These are phyloP conservation scores for Biancaea sappan DNA, from an alignment of 306 rosid genomes.

Conservation along the genomic window DNA sequence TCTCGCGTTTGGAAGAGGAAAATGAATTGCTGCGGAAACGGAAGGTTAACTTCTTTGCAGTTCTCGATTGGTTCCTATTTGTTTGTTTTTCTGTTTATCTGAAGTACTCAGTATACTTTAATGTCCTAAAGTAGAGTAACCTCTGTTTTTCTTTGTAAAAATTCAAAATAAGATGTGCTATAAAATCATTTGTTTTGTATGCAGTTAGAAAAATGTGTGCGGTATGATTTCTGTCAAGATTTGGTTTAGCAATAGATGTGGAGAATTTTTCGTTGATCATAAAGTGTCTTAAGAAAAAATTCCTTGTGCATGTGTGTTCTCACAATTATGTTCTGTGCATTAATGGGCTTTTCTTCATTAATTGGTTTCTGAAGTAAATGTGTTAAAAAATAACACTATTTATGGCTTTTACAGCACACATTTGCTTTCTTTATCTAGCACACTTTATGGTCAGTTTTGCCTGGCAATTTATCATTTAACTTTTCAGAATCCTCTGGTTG, in stretches of 20 bases:
- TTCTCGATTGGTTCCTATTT: slow-evolving; percentile 14
- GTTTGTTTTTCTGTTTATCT: slow-evolving; percentile 19
- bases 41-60: slow-evolving; percentile 59
- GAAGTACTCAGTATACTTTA: slow-evolving; percentile 11
- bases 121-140: slow-evolving; percentile 4
- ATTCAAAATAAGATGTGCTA: slow-evolving; percentile 6
- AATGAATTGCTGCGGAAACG: slow-evolving; percentile 88
- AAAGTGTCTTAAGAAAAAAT: slow-evolving; percentile 9
- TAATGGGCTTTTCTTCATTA: background rate
- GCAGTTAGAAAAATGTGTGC: background rate
- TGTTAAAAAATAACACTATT: background rate
- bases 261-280: background rate
- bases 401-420: background rate
- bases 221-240: background rate
- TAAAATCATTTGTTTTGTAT: background rate
- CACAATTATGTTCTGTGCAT: background rate
- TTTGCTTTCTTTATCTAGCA: background rate
- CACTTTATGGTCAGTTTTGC: background rate
- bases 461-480: background rate
- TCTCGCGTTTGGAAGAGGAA: slow-evolving; percentile 83
- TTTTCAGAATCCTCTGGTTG: slow-evolving; percentile 17
- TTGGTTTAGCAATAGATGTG: background rate
- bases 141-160: background rate
- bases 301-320: background rate
- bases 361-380: background rate